A percentile compares a stretch with the other conserved stretches of the same genome.
Conservation (phyloP, 495 filamentous ascomycete species). For the Penicillium turbatum region DNA sequence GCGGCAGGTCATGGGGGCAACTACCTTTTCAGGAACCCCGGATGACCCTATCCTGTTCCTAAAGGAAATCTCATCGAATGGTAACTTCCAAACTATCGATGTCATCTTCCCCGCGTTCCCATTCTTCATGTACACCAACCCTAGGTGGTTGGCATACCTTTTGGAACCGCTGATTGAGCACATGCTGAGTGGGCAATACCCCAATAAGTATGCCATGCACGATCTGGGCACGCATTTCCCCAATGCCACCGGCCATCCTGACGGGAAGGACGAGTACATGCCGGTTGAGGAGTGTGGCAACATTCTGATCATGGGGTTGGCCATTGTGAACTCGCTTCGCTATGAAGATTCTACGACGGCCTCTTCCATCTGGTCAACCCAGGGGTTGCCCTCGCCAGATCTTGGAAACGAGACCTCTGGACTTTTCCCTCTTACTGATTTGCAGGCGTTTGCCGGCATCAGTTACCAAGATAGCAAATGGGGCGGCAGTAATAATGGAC, state of each 20-base stretch:
- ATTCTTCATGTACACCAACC: slow-evolving; percentile 94
- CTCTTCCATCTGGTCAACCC: slow-evolving; percentile 47
- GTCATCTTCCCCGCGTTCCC: slow-evolving; percentile 95
- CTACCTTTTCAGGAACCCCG: slow-evolving; percentile 81
- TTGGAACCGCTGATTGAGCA: slow-evolving; percentile 90
- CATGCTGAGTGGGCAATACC: slow-evolving; percentile 87
- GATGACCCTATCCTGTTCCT: slow-evolving; percentile 81
- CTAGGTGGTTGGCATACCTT: slow-evolving; percentile 84
- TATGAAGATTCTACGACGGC: slow-evolving; percentile 59
- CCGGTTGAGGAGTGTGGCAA: slow-evolving; percentile 95
- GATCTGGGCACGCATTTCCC: slow-evolving; percentile 87
- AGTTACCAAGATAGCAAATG: slow-evolving; percentile 48
- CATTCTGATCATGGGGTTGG: slow-evolving; percentile 92
- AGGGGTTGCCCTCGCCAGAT: slow-evolving; percentile 21
- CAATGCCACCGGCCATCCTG: slow-evolving; percentile 84
- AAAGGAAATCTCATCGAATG: slow-evolving; percentile 94
- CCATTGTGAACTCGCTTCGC: slow-evolving; percentile 73
- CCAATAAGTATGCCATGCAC: slow-evolving; percentile 87
- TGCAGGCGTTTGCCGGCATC: slow-evolving; percentile 43
- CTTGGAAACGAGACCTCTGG: slow-evolving; percentile 20
- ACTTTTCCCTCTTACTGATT: slow-evolving; percentile 40
- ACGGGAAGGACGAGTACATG: slow-evolving; percentile 93
- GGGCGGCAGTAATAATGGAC: slow-evolving; percentile 48
- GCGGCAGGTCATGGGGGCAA: slow-evolving; percentile 89
- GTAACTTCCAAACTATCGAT: slow-evolving; percentile 94